phyloP scores from a whole-genome alignment of 1,284 basidiomycete genomes.

The Ganoderma multipileum region DNA sequence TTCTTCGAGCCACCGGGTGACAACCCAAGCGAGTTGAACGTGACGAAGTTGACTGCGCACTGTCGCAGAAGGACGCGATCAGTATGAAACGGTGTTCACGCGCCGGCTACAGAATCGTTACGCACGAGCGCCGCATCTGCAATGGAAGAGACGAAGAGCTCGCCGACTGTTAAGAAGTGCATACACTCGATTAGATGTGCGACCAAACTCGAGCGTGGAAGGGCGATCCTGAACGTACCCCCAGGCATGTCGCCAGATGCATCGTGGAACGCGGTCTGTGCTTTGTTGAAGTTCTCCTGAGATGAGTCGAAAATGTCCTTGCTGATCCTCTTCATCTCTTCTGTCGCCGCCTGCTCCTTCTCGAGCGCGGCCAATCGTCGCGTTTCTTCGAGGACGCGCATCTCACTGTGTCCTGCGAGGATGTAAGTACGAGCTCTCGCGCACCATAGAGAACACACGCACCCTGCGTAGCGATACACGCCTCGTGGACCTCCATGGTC shows the following conservation, averaged over 20 bases:
- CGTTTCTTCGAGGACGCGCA: neutral
- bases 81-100: too few relatives aligned
- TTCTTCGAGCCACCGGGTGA: neutral
- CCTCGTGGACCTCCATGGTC: slow-evolving; percentile 19
- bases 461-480: slow-evolving; percentile 18
- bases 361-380: neutral
- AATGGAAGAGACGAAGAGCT: too few relatives aligned
- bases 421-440: neutral
- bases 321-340: slow-evolving; percentile 13
- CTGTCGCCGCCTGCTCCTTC: slow-evolving; percentile 7
- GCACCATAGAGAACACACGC: neutral
- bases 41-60: too few relatives aligned
- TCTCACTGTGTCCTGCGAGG: slow-evolving; percentile 10
- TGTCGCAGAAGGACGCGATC: too few relatives aligned
- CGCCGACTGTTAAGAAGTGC: too few relatives aligned
- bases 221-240: neutral
- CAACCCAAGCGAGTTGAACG: neutral
- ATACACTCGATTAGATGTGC: neutral
- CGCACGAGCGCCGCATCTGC: too few relatives aligned
- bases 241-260: slow-evolving; percentile 7
- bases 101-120: too few relatives aligned
- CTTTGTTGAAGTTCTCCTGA: slow-evolving; percentile 5
- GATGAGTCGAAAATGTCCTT: slow-evolving; percentile 1
- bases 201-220: neutral
- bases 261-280: slow-evolving; percentile 2